These are phyloP conservation scores for Phialocephala subalpina DNA, from an alignment of 2,329 filamentous ascomycete genomes.

Conservation along the genomic window DNA sequence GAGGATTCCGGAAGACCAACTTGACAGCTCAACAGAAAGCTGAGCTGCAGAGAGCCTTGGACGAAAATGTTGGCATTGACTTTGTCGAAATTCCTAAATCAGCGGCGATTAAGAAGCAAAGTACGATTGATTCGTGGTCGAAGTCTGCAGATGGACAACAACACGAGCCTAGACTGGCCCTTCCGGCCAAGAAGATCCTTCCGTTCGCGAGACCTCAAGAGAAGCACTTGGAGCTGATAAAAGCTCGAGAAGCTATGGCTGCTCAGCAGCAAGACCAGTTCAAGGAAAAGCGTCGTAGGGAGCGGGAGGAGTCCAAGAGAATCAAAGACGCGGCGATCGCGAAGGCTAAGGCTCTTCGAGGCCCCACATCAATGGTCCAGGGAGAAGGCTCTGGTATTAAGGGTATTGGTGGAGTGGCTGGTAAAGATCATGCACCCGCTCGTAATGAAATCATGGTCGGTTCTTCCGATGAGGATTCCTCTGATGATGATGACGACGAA, in stretches of 20 bases:
- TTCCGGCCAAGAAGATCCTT: conserved; percentile 27
- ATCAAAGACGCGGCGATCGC: conserved; percentile 77
- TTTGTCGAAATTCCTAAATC: conserved; percentile 58
- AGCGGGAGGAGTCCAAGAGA: conserved; percentile 77
- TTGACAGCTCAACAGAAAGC: conserved; percentile 84
- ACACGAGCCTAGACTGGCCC: conserved; percentile 38
- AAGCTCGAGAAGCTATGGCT: conserved; percentile 24
- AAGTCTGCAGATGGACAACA: conserved; percentile 54
- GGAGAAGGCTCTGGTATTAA: conserved; percentile 82
- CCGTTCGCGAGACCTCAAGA: conserved; percentile 33
- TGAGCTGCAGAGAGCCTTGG: conserved; percentile 73
- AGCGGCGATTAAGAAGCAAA: conserved; percentile 60
- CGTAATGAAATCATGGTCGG: conserved; percentile 92
- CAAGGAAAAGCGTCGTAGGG: conserved; percentile 76
- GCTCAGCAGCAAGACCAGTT: conserved; percentile 52
- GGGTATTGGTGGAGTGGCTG: conserved; percentile 73
- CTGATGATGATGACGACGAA: conserved; percentile 75
- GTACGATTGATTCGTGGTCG: conserved; percentile 68
- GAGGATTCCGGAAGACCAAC: conserved; percentile 75
- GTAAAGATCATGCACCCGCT: conserved; percentile 78
- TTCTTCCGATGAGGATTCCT: conserved; percentile 76
- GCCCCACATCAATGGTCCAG: conserved; percentile 61
- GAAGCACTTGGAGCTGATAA: conserved; percentile 41
- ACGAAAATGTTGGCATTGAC: conserved; percentile 63
- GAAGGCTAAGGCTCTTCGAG: conserved; percentile 67